A percentile compares a stretch with the other conserved stretches of the same genome.
phyloP scores from a whole-genome alignment of 257 asterid species.

The Paulownia fortunei region DNA sequence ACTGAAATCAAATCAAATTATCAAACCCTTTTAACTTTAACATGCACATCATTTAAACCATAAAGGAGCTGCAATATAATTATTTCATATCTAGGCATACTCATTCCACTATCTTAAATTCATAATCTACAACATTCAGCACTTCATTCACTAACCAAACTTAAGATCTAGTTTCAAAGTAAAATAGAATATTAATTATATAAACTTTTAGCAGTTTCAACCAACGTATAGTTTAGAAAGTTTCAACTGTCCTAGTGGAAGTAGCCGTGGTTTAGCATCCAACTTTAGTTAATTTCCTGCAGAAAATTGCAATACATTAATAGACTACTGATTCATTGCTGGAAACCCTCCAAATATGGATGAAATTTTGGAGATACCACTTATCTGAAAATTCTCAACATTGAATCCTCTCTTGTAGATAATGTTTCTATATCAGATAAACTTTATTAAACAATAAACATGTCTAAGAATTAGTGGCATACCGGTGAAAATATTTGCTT shows the following conservation, averaged over 20 bases:
- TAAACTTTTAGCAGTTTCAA: neutral
- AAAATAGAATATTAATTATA: neutral
- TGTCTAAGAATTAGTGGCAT: constrained; percentile 28
- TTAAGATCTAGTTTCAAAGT: neutral
- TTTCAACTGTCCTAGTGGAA: neutral
- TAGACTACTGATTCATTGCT: neutral
- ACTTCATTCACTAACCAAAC: neutral
- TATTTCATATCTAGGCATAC: neutral
- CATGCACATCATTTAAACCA: neutral
- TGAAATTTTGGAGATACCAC: neutral
- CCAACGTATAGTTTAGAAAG: neutral
- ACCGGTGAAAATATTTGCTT: constrained; percentile 84
- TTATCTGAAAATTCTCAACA: constrained; percentile 11
- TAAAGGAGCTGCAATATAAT: neutral
- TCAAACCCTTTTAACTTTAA: neutral
- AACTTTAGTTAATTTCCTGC: neutral
- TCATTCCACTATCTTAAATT: neutral
- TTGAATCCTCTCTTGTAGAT: neutral
- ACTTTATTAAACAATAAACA: constrained; percentile 18
- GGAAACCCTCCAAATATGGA: constrained; percentile 21
- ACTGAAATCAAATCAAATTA: neutral
- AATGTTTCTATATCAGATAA: neutral
- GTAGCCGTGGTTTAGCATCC: neutral
- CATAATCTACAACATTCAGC: neutral
- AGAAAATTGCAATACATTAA: neutral